Conservation (phyloP, 257 asterid genomes). For the Echium plantagineum region DNA sequence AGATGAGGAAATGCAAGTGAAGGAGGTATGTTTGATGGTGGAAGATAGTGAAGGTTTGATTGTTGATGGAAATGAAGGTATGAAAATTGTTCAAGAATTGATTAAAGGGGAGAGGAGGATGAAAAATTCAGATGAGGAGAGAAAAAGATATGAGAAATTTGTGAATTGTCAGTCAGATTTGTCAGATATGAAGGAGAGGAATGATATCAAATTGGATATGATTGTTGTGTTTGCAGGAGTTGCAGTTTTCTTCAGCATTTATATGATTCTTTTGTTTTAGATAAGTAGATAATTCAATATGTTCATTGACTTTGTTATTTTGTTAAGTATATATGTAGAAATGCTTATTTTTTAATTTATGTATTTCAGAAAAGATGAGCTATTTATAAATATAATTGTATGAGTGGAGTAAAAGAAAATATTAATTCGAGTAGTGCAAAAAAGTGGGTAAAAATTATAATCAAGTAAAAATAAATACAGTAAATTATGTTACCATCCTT, state of each 20-base stretch:
- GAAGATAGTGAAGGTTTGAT: conserved; percentile 57
- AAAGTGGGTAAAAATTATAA: too few relatives aligned
- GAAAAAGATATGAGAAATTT: conserved; percentile 22
- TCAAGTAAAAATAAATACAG: too few relatives aligned
- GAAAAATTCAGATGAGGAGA: conserved; percentile 21
- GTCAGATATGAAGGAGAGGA: conserved; percentile 29
- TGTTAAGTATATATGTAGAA: too few relatives aligned
- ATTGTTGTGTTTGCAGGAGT: conserved; percentile 28
- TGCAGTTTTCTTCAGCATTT: conserved; percentile 34
- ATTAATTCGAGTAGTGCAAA: too few relatives aligned
- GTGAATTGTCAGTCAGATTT: conserved; percentile 20
- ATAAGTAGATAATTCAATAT: not conserved
- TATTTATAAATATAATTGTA: too few relatives aligned
- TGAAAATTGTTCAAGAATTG: conserved; percentile 32
- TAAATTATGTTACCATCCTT: too few relatives aligned
- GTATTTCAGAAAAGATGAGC: too few relatives aligned
- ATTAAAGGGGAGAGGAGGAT: conserved; percentile 47
- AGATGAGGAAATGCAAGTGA: conserved; percentile 43
- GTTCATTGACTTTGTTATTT: too few relatives aligned
- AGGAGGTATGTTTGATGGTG: conserved; percentile 55
- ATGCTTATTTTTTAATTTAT: too few relatives aligned
- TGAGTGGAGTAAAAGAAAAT: too few relatives aligned
- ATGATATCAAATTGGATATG: conserved; percentile 49
- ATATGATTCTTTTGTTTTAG: conserved; percentile 22
- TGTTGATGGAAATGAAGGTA: conserved; percentile 38